phyloP scores from a whole-genome alignment of 108 stramenopile genomes.

The Cyclotella cryptica region DNA sequence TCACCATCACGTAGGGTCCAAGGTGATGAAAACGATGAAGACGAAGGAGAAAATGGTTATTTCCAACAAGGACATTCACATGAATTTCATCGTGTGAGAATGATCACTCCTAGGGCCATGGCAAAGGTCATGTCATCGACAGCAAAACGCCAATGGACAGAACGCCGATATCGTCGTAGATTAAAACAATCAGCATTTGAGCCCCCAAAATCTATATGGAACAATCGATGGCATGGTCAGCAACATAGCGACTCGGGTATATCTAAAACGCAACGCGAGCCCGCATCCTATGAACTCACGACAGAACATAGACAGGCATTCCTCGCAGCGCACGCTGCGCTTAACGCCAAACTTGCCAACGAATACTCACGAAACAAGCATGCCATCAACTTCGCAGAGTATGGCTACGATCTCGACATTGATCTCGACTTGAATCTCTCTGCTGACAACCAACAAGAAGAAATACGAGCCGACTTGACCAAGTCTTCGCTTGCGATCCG shows the following conservation, averaged over 20 bases:
- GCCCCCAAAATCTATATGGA: neutral
- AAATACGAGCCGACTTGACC: slow-evolving; percentile 40
- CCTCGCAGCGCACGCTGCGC: slow-evolving; percentile 32
- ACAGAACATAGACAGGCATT: slow-evolving; percentile 29
- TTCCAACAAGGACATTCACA: neutral
- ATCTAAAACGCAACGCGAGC: neutral
- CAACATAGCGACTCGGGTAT: neutral
- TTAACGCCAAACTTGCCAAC: slow-evolving; percentile 25
- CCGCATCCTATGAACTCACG: slow-evolving; percentile 18
- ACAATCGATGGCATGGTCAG: neutral
- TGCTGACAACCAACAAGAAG: slow-evolving; percentile 16
- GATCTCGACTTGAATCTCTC: slow-evolving; percentile 12
- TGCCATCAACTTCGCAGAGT: slow-evolving; percentile 10
- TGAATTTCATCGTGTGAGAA: neutral
- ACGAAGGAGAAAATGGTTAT: slow-evolving; percentile 15
- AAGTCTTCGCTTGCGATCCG: slow-evolving; percentile 40
- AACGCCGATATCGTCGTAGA: slow-evolving; percentile 36
- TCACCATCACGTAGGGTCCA: slow-evolving; percentile 11
- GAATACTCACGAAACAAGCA: slow-evolving; percentile 25
- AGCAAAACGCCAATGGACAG: slow-evolving; percentile 36
- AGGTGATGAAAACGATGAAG: slow-evolving; percentile 1
- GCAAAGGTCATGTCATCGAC: slow-evolving; percentile 17
- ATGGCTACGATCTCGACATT: slow-evolving; percentile 35
- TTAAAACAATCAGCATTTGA: slow-evolving; percentile 25
- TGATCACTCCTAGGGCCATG: slow-evolving; percentile 16